Conservation (phyloP, 306 rosid genomes). For the Betula pendula region DNA sequence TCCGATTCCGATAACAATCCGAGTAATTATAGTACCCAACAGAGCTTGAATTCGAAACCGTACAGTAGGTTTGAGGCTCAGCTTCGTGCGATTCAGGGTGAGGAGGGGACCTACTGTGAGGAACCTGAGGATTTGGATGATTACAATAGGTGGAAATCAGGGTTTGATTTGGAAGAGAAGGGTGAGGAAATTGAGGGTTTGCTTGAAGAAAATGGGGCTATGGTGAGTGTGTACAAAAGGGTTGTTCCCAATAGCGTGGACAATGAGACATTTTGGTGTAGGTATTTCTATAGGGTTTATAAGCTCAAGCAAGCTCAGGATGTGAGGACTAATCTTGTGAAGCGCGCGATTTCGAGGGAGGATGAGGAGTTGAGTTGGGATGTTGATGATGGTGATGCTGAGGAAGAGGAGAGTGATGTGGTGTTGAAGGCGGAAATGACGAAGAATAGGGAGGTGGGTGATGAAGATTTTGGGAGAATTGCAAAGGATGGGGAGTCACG, state of each 20-base stretch:
- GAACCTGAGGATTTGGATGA: slow-evolving; percentile 73
- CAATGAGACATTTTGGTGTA: slow-evolving; percentile 64
- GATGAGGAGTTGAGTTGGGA: slow-evolving; percentile 98
- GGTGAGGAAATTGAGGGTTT: slow-evolving; percentile 55
- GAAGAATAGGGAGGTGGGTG: slow-evolving; percentile 34
- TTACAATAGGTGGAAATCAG: slow-evolving; percentile 55
- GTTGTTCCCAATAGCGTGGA: slow-evolving; percentile 62
- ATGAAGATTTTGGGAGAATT: slow-evolving; percentile 29
- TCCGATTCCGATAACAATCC: slow-evolving; percentile 52
- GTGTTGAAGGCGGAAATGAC: slow-evolving; percentile 15
- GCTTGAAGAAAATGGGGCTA: slow-evolving; percentile 53
- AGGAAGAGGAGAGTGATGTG: slow-evolving; percentile 27
- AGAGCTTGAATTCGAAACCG: slow-evolving; percentile 46
- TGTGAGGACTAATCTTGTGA: slow-evolving; percentile 68
- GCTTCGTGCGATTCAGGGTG: slow-evolving; percentile 63
- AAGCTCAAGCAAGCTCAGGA: slow-evolving; percentile 69
- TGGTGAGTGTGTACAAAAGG: slow-evolving; percentile 49
- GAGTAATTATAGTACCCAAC: slow-evolving; percentile 24
- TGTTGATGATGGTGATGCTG: slow-evolving; percentile 62
- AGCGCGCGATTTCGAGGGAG: slow-evolving; percentile 55
- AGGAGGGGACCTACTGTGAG: slow-evolving; percentile 56
- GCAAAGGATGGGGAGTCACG: slow-evolving; percentile 13
- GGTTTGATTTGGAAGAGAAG: slow-evolving; percentile 51
- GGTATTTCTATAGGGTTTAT: slow-evolving; percentile 72
- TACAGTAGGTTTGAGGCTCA: slow-evolving; percentile 76